Conservation (phyloP, 495 filamentous ascomycete species). For the Aspergillus bertholletiae region DNA sequence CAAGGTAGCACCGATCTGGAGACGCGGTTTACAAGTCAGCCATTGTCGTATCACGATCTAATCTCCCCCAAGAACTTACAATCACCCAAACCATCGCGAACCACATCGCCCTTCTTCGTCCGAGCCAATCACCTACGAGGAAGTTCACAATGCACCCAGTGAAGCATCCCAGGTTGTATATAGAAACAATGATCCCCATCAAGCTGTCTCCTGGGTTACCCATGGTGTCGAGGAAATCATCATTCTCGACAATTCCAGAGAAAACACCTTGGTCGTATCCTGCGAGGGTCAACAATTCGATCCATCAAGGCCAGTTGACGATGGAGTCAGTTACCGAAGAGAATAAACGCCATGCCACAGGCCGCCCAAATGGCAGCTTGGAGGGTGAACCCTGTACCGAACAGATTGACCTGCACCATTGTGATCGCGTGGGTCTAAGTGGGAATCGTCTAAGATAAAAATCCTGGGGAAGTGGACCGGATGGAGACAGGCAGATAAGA, state of each 20-base stretch:
- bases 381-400: constrained; percentile 15
- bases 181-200: constrained; percentile 46
- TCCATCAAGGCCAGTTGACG: neutral
- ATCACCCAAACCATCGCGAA: constrained; percentile 34
- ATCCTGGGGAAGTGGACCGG: neutral
- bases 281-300: neutral
- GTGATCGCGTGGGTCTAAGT: neutral
- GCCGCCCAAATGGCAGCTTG: constrained; percentile 21
- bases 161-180: constrained; percentile 50
- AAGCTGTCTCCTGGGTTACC: constrained; percentile 36
- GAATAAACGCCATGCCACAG: constrained; percentile 23
- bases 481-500: neutral
- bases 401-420: constrained; percentile 17
- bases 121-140: constrained; percentile 46
- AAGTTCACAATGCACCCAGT: constrained; percentile 45
- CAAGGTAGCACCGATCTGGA: constrained; percentile 37
- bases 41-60: neutral
- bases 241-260: constrained; percentile 44
- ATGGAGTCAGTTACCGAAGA: constrained; percentile 13
- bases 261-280: constrained; percentile 57
- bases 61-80: constrained; percentile 6
- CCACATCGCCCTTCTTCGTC: constrained; percentile 43
- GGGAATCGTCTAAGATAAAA: neutral
- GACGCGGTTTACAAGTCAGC: neutral
- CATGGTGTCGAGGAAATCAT: constrained; percentile 45